Base-by-base conservation (phyloP, 2,329 filamentous ascomycete genomes). In the Scolecobasidium constrictum region DNA sequence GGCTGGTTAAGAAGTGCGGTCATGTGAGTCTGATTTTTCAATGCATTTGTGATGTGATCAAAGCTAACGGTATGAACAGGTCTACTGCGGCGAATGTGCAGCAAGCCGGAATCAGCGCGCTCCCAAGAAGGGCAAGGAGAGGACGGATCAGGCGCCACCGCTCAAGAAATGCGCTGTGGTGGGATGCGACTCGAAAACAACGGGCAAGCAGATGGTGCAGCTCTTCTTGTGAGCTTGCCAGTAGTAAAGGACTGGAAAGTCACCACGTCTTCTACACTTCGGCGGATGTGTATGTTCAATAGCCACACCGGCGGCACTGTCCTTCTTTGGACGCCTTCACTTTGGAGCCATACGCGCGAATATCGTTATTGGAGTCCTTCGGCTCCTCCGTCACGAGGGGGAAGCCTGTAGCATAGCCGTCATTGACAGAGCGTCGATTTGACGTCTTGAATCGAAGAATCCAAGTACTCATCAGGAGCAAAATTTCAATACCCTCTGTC, bases 1-100 rank as follows among this genome's bases (percentile, higher is more conserved):
- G 88, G 87, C 82, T 92, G 1, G 72, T 92, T 26, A 94, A 88
- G 62, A 73, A 73, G 40, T 98, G 92, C 59, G 92, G 92, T 49
- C 92, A 98, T 66, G 92, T 96, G 73, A 61, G 75, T 69, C n/a
- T n/a, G n/a, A 21, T 11, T 16, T 35, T 41, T 35, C 23, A 9
- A 11, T 35, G 11, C 34, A 11, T 33, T 6, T 34, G 12, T 38
- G 16, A 6, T 33, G 18, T 21, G n/a, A 13, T 9, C 4, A 31
- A 33, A 19, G n/a, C 12, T 7, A 21, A 23, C 4, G 37, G 22
- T 44, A 12, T 33, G 20, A 38, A 22, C 41, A 73, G 69, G 67
- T 69, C 3, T 75, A 75, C 47, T 75, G 71, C 50, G 71, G 71
- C 40, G 60, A 63, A 44, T 75, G 71, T 51, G 64, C 68, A 19